These are phyloP conservation scores for Diospyros kaki DNA, from an alignment of 148 eudicot species.

Conservation along the genomic window DNA sequence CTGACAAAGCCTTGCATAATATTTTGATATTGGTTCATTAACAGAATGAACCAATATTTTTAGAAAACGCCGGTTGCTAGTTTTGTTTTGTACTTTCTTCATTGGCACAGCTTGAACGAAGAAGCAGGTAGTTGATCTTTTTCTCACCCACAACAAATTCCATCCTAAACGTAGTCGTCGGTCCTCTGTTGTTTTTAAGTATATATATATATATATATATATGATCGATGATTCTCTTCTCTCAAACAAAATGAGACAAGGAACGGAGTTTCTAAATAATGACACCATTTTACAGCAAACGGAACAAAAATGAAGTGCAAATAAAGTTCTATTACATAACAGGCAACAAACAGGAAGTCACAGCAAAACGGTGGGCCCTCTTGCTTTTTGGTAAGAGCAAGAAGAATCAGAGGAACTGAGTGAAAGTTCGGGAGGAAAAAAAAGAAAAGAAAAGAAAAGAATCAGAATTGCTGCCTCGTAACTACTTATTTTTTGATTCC, in stretches of 20 bases:
- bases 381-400: background rate
- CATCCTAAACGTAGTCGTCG: no score
- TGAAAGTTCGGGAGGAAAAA: constrained; percentile 1
- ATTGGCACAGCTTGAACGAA: no score
- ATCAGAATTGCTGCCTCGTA: constrained; percentile 9
- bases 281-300: background rate
- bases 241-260: background rate
- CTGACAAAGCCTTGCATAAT: no score
- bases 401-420: constrained; percentile 6
- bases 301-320: background rate
- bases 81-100: no score
- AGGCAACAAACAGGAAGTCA: background rate
- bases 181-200: no score
- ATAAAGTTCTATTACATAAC: constrained; percentile 11
- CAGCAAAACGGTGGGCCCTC: background rate
- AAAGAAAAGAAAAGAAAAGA: constrained; percentile 23
- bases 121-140: no score
- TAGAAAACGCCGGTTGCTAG: no score
- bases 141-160: no score
- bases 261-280: background rate
- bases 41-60: no score
- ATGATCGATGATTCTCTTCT: no score
- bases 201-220: no score
- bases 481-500: background rate
- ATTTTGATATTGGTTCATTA: no score